These are phyloP conservation scores for Panaeolus cyanescens DNA, from an alignment of 768 basidiomycete species.

Conservation along the genomic window DNA sequence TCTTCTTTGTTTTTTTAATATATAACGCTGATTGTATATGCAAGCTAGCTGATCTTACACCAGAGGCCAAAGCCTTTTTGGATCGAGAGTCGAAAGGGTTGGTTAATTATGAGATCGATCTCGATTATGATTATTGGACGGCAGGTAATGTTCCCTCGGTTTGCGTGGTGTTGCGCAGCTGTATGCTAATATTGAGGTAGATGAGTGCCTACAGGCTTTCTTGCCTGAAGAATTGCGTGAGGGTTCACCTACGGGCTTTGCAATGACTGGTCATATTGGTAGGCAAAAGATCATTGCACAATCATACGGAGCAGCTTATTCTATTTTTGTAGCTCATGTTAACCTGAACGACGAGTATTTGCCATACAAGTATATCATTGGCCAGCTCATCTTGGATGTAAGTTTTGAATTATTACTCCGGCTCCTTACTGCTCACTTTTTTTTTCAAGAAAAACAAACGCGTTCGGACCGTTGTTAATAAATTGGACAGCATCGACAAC, in stretches of 20 bases:
- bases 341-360: slow-evolving; percentile 91
- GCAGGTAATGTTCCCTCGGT: slow-evolving; percentile 50
- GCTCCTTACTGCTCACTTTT: slow-evolving; percentile 4
- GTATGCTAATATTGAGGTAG: slow-evolving; percentile 38
- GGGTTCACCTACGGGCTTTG: slow-evolving; percentile 85
- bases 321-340: slow-evolving; percentile 67
- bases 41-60: slow-evolving; percentile 71
- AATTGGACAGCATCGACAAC: slow-evolving; percentile 81
- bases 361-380: slow-evolving; percentile 89
- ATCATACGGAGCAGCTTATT: not conserved
- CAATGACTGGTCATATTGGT: slow-evolving; percentile 92
- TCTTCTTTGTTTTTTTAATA: not conserved
- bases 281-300: slow-evolving; percentile 17
- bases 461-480: slow-evolving; percentile 92
- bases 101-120: slow-evolving; percentile 57
- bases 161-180: not conserved
- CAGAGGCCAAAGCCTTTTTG: slow-evolving; percentile 57
- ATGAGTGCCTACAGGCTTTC: slow-evolving; percentile 81
- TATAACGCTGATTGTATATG: slow-evolving; percentile 21
- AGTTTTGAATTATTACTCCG: slow-evolving; percentile 24
- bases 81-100: slow-evolving; percentile 55
- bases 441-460: slow-evolving; percentile 76
- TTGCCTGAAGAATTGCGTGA: slow-evolving; percentile 79
- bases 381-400: slow-evolving; percentile 90
- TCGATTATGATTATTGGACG: slow-evolving; percentile 89